A percentile compares a stretch with the other conserved stretches of the same genome.
These are phyloP conservation scores for Mycocentrospora acerina DNA, from an alignment of 2,329 filamentous ascomycete genomes.

Conservation along the genomic window DNA sequence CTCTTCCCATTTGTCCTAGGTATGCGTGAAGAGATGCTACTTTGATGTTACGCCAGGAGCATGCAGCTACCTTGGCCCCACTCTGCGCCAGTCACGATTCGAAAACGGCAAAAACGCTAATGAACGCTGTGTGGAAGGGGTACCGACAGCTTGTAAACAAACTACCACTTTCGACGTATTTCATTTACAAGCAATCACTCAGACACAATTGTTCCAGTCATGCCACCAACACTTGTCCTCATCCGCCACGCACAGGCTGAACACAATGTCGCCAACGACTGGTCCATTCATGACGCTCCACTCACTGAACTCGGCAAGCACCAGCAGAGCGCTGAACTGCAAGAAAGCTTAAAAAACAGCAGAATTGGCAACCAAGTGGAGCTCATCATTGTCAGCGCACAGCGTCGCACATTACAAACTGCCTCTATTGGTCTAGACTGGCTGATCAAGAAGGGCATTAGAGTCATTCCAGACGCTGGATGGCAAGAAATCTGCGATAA, in stretches of 20 bases:
- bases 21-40: neutral
- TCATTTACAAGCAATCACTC: neutral
- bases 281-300: constrained; percentile 45
- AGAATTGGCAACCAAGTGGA: constrained; percentile 49
- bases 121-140: too few species aligned
- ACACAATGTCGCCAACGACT: constrained; percentile 48
- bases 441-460: constrained; percentile 53
- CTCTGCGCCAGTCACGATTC: neutral
- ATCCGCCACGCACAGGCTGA: constrained; percentile 49
- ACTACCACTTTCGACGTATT: neutral
- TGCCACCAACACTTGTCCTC: constrained; percentile 50
- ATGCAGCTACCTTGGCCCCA: constrained; percentile 16
- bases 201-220: constrained; percentile 9
- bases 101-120: too few species aligned
- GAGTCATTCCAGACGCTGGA: constrained; percentile 58
- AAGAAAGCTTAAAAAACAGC: constrained; percentile 39
- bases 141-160: neutral
- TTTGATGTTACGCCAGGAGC: constrained; percentile 11
- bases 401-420: constrained; percentile 67
- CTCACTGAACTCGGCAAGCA: constrained; percentile 44
- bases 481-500: constrained; percentile 61
- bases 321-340: constrained; percentile 45
- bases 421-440: constrained; percentile 60
- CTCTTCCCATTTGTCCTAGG: neutral
- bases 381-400: constrained; percentile 63